A percentile compares a stretch with the other conserved stretches of the same genome.
phyloP scores from a whole-genome alignment of 352 stramenopile genomes.

The Peronospora farinosa region DNA sequence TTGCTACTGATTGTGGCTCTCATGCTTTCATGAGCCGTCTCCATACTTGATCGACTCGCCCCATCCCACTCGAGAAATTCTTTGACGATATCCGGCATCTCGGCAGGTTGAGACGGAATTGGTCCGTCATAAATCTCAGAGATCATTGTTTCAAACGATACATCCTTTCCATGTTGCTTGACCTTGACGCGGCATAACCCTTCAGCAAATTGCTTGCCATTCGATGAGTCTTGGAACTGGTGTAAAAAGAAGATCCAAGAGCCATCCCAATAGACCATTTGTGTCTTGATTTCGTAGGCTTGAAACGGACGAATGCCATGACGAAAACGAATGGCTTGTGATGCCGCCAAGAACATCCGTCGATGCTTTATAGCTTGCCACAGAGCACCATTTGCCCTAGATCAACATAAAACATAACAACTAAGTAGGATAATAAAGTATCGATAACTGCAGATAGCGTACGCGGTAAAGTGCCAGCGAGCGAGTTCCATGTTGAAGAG shows the following conservation, averaged over 20 bases:
- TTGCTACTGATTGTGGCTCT: slow-evolving; percentile 5
- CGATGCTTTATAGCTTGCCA: slow-evolving; percentile 55
- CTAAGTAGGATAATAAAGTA: slow-evolving; percentile 1
- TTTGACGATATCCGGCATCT: slow-evolving; percentile 35
- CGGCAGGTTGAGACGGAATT: slow-evolving; percentile 13
- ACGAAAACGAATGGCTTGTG: slow-evolving; percentile 61
- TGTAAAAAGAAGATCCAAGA: slow-evolving; percentile 61
- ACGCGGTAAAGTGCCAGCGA: slow-evolving; percentile 80
- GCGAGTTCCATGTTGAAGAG: slow-evolving; percentile 83
- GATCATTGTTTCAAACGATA: slow-evolving; percentile 28
- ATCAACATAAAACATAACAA: background rate
- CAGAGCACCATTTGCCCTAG: slow-evolving; percentile 38
- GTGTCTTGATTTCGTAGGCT: slow-evolving; percentile 55
- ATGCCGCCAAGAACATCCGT: slow-evolving; percentile 53
- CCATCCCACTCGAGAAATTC: slow-evolving; percentile 39
- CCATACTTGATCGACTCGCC: slow-evolving; percentile 34
- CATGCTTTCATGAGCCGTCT: slow-evolving; percentile 15
- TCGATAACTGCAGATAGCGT: slow-evolving; percentile 6
- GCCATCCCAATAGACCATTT: slow-evolving; percentile 51
- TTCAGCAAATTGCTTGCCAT: slow-evolving; percentile 51
- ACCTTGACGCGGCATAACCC: slow-evolving; percentile 33
- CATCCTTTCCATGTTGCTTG: slow-evolving; percentile 17
- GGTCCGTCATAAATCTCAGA: slow-evolving; percentile 24
- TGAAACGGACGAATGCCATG: slow-evolving; percentile 48
- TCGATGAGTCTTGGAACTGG: slow-evolving; percentile 45